Base-by-base conservation (phyloP, 768 basidiomycete species). In the Holtermannia corniformis region DNA sequence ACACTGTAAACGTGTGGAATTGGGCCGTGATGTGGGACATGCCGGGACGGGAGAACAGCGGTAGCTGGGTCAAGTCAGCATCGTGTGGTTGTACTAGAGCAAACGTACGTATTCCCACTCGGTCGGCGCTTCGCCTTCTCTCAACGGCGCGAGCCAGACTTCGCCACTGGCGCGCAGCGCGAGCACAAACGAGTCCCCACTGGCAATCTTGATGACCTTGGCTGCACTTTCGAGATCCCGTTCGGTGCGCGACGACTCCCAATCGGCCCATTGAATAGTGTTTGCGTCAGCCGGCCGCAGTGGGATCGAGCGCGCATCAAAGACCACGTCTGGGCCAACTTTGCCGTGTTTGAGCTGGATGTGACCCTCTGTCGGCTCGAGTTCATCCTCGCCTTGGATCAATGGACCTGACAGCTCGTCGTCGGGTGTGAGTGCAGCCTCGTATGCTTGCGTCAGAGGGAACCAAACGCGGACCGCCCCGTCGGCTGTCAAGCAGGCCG, bases 151-250 rank as follows among this genome's bases (percentile, higher is more conserved):
- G 7, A 64, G 44, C 68, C 69, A 71, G 2, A 71, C 64, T 45
- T 71, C 69, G n/a, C 69, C 69, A 47, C 63, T 64, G 2, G 48
- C 56, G 46, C 56, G 91, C 61, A 97, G 73, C 12, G 84, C 91
- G 53, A 93, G 73, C 23, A 95, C 67, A 59, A 81, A 78, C 45
- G 77, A 75, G 50, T 87, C 82, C 56, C 89, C 78, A 3, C 81
- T 85, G 7, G 88, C 91, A 42, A 97, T 83, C 71, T 87, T 83
- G 27, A 88, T 77, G 32, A 95, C 76, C 65, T 76, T 77, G 46
- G 59, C 50, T 10, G 49, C 49, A 2, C 58, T 55, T 14, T 61
- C 59, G 13, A 54, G 10, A 1, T 27, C 21, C 27, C 23, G 37
- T 16, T 44, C 32, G 4, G 49, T 14, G 20, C 43, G n/a, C 1